Base-by-base conservation (phyloP, 2,329 filamentous ascomycete species). In the Lasiodiplodia hormozganensis region DNA sequence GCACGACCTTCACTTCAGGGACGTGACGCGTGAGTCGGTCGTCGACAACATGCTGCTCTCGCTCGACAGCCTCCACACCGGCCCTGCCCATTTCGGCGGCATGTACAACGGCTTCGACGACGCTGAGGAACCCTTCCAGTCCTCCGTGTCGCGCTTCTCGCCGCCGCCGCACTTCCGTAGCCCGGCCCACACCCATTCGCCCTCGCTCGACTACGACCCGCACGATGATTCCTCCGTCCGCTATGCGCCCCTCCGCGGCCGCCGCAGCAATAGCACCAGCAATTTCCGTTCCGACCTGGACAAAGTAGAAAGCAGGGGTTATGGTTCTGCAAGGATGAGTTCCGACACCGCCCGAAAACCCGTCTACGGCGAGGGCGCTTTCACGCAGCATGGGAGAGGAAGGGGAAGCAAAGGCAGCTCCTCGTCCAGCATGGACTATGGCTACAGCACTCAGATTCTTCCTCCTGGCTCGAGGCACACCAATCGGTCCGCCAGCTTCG, bases 11-110 rank as follows among this genome's bases (percentile, higher is more conserved):
- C 94, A 92, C 69, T 85, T 97, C 74, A 90, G 90, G 62, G 88
- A 91, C 60, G 89, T 92, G 71, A 93, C 92, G 51, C 89, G 95
- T 73, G 93, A 97, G 76, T 97, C 94, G 43, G 89, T 99, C 73
- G 93, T 99, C 69, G 92, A 96, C 80, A 97, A 97, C 80, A 96
- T 99, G 91, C 89, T 98, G 70, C 85, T 96, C 72, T 97, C 94
- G 51, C 89, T 99, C 71, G 95, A 97, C 80, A 92, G 95, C 79
- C 75, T 80, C 60, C 72, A 76, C 2, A 90, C 87, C 14, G 75
- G 79, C 47, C 77, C 77, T 3, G 66, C 69, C 57, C 70, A 70
- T 21, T 69, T 72, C 36, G 70, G 71, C 34, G 69, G 70, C n/a
- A 72, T 74, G 25, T 75, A 82, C 70, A 79, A 81, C 25, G 77